A percentile compares a stretch with the other conserved stretches of the same genome.
These are phyloP conservation scores for Pyrenula aspistea DNA, from an alignment of 495 filamentous ascomycete genomes.

Conservation along the genomic window DNA sequence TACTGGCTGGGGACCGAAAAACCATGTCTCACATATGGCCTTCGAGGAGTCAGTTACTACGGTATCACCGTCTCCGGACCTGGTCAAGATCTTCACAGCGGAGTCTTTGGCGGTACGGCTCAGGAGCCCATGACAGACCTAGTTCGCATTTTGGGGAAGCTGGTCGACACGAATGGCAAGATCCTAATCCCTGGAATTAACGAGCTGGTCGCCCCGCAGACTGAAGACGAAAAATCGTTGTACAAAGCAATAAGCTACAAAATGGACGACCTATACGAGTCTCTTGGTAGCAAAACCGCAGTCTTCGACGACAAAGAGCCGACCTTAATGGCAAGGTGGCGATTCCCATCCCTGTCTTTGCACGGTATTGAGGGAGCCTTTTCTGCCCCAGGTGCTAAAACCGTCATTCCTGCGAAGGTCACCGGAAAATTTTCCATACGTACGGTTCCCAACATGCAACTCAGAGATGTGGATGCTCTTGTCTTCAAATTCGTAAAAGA, in stretches of 20 bases:
- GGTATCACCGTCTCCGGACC: slow-evolving; percentile 76
- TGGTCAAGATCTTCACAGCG: slow-evolving; percentile 86
- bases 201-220: slow-evolving; percentile 81
- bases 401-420: slow-evolving; percentile 95
- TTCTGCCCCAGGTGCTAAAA: slow-evolving; percentile 89
- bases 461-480: slow-evolving; percentile 68
- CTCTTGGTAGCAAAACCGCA: slow-evolving; percentile 73
- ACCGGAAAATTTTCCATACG: slow-evolving; percentile 96
- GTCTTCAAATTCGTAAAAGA: slow-evolving; percentile 71
- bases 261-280: slow-evolving; percentile 89
- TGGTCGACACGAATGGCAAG: slow-evolving; percentile 82
- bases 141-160: slow-evolving; percentile 61
- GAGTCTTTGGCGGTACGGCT: slow-evolving; percentile 89
- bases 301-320: slow-evolving; percentile 75
- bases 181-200: slow-evolving; percentile 82
- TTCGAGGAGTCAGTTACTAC: slow-evolving; percentile 98
- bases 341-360: slow-evolving; percentile 86
- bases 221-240: slow-evolving; percentile 70
- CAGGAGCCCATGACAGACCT: slow-evolving; percentile 98
- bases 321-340: slow-evolving; percentile 92
- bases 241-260: slow-evolving; percentile 84
- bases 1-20: slow-evolving; percentile 99
- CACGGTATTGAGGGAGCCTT: slow-evolving; percentile 96
- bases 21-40: slow-evolving; percentile 92
- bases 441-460: slow-evolving; percentile 96